These are phyloP conservation scores for Cladosporium velox DNA, from an alignment of 2,329 filamentous ascomycete genomes.

Conservation along the genomic window DNA sequence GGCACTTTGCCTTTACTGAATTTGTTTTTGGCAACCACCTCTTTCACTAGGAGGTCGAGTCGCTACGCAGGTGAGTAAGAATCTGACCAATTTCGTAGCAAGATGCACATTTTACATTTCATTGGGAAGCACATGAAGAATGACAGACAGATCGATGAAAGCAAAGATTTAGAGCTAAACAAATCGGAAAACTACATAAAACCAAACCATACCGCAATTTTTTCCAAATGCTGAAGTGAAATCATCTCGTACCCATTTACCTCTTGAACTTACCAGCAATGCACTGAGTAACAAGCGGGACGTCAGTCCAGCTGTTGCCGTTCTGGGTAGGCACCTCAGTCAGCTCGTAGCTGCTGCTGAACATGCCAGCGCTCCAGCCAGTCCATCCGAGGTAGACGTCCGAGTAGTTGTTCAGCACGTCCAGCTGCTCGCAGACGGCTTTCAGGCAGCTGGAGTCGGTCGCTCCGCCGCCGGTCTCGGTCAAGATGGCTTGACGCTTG, in stretches of 20 bases:
- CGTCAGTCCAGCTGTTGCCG: conserved; percentile 31
- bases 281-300: conserved; percentile 33
- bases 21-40: background rate
- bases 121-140: background rate
- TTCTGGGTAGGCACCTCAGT: conserved; percentile 32
- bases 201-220: background rate
- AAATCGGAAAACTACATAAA: background rate
- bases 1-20: background rate
- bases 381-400: conserved; percentile 39
- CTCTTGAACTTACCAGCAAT: conserved; percentile 33
- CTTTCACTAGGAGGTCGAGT: background rate
- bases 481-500: conserved; percentile 43
- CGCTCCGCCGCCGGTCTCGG: conserved; percentile 45
- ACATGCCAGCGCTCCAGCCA: conserved; percentile 38
- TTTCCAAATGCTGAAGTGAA: background rate
- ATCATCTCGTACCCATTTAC: background rate
- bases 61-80: background rate
- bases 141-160: background rate
- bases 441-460: conserved; percentile 40
- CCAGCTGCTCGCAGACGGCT: conserved; percentile 37
- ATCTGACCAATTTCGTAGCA: background rate
- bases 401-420: conserved; percentile 33
- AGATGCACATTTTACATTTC: background rate
- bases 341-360: conserved; percentile 33
- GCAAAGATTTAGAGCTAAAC: background rate